Evolutionary conservation across 352 stramenopile species (phyloP).

Genomic region (Pythium phragmiticola): DNA sequence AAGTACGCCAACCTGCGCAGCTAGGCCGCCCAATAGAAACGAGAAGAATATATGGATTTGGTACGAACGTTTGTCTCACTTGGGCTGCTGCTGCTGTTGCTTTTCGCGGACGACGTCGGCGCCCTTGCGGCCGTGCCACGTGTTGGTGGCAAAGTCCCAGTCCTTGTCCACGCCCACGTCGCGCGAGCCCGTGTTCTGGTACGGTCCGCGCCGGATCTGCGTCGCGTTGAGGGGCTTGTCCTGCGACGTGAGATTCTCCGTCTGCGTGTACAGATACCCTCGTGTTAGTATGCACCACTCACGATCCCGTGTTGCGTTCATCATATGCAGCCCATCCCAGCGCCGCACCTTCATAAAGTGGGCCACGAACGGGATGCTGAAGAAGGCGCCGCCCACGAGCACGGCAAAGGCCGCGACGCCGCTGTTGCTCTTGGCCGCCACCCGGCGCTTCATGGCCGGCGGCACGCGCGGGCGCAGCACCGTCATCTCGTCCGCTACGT

Average conservation of each 20-base stretch:
- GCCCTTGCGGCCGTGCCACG: conserved; percentile 53
- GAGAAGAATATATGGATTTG: not conserved
- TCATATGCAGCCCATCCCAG: not conserved
- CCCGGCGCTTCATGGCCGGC: conserved; percentile 4
- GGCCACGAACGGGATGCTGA: conserved; percentile 69
- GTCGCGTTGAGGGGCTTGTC: conserved; percentile 62
- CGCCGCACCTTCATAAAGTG: conserved; percentile 60
- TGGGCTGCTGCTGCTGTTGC: conserved; percentile 9
- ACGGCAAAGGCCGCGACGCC: conserved; percentile 44
- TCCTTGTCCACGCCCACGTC: conserved; percentile 80
- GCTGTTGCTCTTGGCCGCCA: conserved; percentile 31
- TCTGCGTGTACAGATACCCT: conserved; percentile 24
- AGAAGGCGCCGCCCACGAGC: conserved; percentile 57
- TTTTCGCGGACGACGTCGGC: conserved; percentile 31
- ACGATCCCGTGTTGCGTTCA: not conserved
- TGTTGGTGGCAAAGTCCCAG: conserved; percentile 75
- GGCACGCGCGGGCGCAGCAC: conserved; percentile 16
- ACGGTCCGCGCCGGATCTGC: conserved; percentile 77
- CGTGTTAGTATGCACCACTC: not conserved
- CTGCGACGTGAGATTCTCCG: conserved; percentile 56
- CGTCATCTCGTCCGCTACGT: not conserved
- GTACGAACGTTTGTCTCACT: no score
- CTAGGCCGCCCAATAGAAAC: not conserved
- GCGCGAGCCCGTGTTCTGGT: conserved; percentile 77
- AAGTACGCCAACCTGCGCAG: conserved; percentile 74